Evolutionary conservation across 768 basidiomycete genomes (phyloP).

Genomic region (Lentinula sp.): DNA sequence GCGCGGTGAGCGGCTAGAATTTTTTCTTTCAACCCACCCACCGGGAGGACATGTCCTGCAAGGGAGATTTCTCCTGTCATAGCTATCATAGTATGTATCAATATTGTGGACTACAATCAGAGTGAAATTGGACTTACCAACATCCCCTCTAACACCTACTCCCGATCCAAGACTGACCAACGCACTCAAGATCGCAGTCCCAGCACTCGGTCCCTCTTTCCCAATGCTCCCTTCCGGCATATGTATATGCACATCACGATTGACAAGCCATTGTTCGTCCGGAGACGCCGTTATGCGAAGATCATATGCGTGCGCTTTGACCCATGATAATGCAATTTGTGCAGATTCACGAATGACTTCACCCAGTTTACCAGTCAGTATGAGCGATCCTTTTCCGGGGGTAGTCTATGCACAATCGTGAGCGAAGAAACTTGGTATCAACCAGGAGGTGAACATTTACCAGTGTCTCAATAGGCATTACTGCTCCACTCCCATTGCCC

Average conservation of each 20-base stretch:
- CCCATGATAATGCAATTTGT: conserved; percentile 91
- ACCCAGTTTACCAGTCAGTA: conserved; percentile 94
- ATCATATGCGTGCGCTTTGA: conserved; percentile 84
- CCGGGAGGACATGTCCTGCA: conserved; percentile 92
- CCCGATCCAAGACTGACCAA: conserved; percentile 90
- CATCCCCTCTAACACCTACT: conserved; percentile 78
- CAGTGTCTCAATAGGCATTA: conserved; percentile 95
- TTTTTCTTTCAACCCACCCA: conserved; percentile 95
- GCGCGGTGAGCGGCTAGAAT: conserved; percentile 96
- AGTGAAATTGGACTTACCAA: conserved; percentile 50
- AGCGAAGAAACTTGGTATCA: conserved; percentile 8
- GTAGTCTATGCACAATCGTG: conserved; percentile 52
- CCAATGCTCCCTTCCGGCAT: conserved; percentile 95
- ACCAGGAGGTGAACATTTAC: conserved; percentile 36
- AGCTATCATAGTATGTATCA: conserved; percentile 36
- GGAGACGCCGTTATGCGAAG: conserved; percentile 75
- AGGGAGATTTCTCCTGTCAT: conserved; percentile 99
- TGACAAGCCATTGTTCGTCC: conserved; percentile 74
- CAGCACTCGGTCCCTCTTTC: conserved; percentile 96
- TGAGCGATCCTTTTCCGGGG: conserved; percentile 92
- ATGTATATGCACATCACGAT: conserved; percentile 90
- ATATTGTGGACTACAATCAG: not conserved
- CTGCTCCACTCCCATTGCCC: conserved; percentile 92
- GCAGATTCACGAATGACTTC: conserved; percentile 97
- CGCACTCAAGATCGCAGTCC: conserved; percentile 87